A percentile compares a stretch with the other conserved stretches of the same genome.
These are phyloP conservation scores for Vaccinium macrocarpon DNA, from an alignment of 148 eudicot genomes.

Conservation along the genomic window DNA sequence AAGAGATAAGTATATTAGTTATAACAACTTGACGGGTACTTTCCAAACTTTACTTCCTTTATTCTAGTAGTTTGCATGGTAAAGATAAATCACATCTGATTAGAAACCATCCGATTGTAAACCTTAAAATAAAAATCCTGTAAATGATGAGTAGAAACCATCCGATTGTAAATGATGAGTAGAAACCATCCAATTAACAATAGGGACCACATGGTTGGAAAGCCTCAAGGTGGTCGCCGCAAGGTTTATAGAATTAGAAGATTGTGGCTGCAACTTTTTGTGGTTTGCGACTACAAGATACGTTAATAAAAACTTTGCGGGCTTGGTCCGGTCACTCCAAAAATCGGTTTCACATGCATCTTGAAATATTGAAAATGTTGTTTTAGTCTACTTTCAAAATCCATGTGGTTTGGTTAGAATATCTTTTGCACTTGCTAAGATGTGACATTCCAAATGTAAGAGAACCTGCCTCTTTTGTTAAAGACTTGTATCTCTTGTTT, in stretches of 20 bases:
- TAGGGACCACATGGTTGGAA: background rate
- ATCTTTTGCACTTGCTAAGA: background rate
- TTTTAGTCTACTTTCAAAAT: background rate
- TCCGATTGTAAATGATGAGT: background rate
- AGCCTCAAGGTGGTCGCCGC: background rate
- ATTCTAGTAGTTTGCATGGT: background rate
- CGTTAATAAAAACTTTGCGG: background rate
- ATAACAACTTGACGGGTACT: conserved; percentile 19
- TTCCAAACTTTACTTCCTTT: background rate
- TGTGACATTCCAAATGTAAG: background rate
- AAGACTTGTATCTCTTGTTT: background rate
- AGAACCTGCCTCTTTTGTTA: background rate
- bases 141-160: background rate
- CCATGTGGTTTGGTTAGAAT: background rate
- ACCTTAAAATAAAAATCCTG: background rate
- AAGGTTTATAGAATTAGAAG: background rate
- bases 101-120: background rate
- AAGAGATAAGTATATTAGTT: background rate
- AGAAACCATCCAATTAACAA: background rate
- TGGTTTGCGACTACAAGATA: background rate
- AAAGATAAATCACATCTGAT: too few species aligned
- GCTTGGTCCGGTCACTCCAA: background rate
- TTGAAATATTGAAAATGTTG: background rate
- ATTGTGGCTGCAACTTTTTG: background rate
- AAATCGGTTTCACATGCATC: background rate